phyloP scores from a whole-genome alignment of 1,284 basidiomycete species.

The Cutaneotrichosporon sp. region DNA sequence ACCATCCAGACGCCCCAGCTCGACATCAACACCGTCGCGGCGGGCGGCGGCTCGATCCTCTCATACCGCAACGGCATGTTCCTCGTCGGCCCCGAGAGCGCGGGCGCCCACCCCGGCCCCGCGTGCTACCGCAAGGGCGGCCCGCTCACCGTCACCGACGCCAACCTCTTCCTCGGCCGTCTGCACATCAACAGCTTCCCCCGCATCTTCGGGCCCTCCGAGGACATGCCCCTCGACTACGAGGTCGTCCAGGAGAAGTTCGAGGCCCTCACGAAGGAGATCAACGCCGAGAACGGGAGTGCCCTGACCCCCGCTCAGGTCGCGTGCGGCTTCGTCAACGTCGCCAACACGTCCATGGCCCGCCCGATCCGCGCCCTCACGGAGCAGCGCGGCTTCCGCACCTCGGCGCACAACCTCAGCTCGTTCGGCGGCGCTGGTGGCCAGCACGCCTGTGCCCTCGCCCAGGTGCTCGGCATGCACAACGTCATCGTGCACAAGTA shows the following conservation, averaged over 20 bases:
- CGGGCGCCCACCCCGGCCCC: slow-evolving; percentile 81
- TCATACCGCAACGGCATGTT: slow-evolving; percentile 79
- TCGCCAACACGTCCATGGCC: slow-evolving; percentile 93
- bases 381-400: slow-evolving; percentile 84
- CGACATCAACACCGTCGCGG: slow-evolving; percentile 80
- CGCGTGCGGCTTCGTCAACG: slow-evolving; percentile 75
- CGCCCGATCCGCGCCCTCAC: slow-evolving; percentile 89
- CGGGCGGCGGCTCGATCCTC: slow-evolving; percentile 81
- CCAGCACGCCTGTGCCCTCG: slow-evolving; percentile 89
- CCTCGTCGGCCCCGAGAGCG: slow-evolving; percentile 73
- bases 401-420: slow-evolving; percentile 78
- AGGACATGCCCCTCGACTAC: slow-evolving; percentile 76
- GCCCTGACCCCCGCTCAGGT: slow-evolving; percentile 77
- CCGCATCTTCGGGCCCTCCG: slow-evolving; percentile 82
- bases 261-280: slow-evolving; percentile 64
- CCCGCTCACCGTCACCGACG: slow-evolving; percentile 81
- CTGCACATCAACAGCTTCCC: slow-evolving; percentile 82
- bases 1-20: slow-evolving; percentile 85
- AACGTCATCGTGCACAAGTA: slow-evolving; percentile 83
- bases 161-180: slow-evolving; percentile 78
- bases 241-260: slow-evolving; percentile 68
- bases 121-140: slow-evolving; percentile 83
- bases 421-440: slow-evolving; percentile 91
- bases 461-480: slow-evolving; percentile 68
- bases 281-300: slow-evolving; percentile 65